These are phyloP conservation scores for Auriscalpium microsporum DNA, from an alignment of 768 basidiomycete genomes.

Conservation along the genomic window DNA sequence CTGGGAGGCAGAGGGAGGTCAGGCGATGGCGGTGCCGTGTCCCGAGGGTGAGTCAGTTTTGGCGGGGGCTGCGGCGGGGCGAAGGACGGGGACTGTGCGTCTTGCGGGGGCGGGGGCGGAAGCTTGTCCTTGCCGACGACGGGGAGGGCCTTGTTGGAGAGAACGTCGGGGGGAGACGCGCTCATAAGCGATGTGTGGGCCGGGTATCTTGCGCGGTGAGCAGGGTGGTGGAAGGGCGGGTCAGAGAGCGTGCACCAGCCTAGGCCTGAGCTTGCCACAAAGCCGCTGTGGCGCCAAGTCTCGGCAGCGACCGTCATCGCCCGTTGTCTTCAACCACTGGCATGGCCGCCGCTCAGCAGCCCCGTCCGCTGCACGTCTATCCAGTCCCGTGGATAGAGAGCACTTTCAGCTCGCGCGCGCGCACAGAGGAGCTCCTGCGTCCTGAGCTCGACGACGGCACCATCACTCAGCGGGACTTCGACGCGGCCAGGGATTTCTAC, in stretches of 20 bases:
- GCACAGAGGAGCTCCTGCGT: constrained; percentile 38
- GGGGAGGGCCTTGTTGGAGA: constrained; percentile 22
- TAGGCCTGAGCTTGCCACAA: too few relatives aligned
- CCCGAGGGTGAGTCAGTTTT: constrained; percentile 12
- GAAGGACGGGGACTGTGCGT: constrained; percentile 7
- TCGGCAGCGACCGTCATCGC: not conserved
- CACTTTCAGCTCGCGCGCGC: constrained; percentile 36
- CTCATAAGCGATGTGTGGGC: constrained; percentile 15
- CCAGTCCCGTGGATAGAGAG: constrained; percentile 30
- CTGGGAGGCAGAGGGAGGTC: constrained; percentile 13
- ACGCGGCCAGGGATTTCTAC: constrained; percentile 44
- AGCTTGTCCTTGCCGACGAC: constrained; percentile 21
- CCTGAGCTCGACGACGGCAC: constrained; percentile 46
- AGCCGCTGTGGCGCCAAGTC: too few relatives aligned
- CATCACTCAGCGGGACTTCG: constrained; percentile 46
- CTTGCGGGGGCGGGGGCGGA: constrained; percentile 20
- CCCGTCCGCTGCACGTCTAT: constrained; percentile 20
- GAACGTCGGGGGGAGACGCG: not conserved
- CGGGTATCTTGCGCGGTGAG: not conserved
- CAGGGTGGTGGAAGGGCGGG: not conserved
- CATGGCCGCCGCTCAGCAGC: not conserved
- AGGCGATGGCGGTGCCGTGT: constrained; percentile 6
- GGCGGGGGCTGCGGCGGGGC: constrained; percentile 18
- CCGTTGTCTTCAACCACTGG: constrained; percentile 1
- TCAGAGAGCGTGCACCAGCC: too few relatives aligned